These are phyloP conservation scores for Groenewaldozyma tartarivorans DNA, from an alignment of 805 yeast genomes.

Conservation along the genomic window DNA sequence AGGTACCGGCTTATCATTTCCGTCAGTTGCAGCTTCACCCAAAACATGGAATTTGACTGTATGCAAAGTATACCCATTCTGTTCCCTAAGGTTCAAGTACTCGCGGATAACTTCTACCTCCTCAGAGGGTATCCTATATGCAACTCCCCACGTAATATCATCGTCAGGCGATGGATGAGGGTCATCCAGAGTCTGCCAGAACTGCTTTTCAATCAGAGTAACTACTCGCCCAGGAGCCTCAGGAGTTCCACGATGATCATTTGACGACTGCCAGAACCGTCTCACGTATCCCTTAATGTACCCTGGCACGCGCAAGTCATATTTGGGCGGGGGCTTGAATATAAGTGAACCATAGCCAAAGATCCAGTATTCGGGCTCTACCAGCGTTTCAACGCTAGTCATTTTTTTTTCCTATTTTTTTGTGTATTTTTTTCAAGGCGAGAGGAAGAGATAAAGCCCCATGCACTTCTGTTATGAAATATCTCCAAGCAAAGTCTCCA, in stretches of 20 bases:
- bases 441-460: no score
- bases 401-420: no score
- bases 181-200: slow-evolving; percentile 40
- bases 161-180: slow-evolving; percentile 30
- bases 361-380: slow-evolving; percentile 44
- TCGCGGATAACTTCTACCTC: slow-evolving; percentile 51
- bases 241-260: slow-evolving; percentile 86
- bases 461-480: no score
- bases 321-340: slow-evolving; percentile 81
- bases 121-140: slow-evolving; percentile 66
- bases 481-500: no score
- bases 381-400: no score
- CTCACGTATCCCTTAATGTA: slow-evolving; percentile 66
- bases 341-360: slow-evolving; percentile 86
- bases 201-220: slow-evolving; percentile 55
- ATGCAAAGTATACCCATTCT: slow-evolving; percentile 76
- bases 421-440: no score
- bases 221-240: slow-evolving; percentile 84
- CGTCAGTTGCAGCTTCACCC: slow-evolving; percentile 16
- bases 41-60: slow-evolving; percentile 50
- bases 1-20: slow-evolving; percentile 3
- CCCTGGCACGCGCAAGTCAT: slow-evolving; percentile 57
- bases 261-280: slow-evolving; percentile 85
- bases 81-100: slow-evolving; percentile 74
- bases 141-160: slow-evolving; percentile 59